phyloP scores from a whole-genome alignment of 2,329 filamentous ascomycete genomes.

The Knufia petricola region DNA sequence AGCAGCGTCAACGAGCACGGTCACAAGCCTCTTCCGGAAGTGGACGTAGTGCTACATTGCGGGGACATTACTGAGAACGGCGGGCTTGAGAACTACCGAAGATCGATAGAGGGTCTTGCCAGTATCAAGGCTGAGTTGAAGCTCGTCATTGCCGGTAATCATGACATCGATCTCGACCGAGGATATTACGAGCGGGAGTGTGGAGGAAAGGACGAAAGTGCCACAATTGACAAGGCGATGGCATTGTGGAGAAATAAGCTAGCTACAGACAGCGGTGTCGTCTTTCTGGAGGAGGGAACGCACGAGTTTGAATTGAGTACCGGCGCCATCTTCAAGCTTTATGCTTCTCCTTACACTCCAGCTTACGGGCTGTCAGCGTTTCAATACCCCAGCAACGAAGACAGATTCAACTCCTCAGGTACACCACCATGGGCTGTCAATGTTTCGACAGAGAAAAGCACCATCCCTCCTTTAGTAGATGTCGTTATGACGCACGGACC shows the following conservation, averaged over 20 bases:
- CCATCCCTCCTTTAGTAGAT: conserved; percentile 25
- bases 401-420: conserved; percentile 23
- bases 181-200: conserved; percentile 35
- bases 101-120: conserved; percentile 39
- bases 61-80: conserved; percentile 50
- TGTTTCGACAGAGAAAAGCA: conserved; percentile 8
- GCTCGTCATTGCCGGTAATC: conserved; percentile 54
- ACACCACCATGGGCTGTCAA: background rate
- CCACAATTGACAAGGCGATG: background rate
- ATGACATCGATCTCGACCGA: conserved; percentile 49
- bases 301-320: conserved; percentile 25
- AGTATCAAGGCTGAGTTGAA: conserved; percentile 46
- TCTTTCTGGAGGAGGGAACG: conserved; percentile 27
- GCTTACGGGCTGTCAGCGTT: conserved; percentile 26
- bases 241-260: conserved; percentile 10
- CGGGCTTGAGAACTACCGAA: conserved; percentile 37
- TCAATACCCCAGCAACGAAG: conserved; percentile 23
- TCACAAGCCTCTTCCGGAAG: conserved; percentile 36
- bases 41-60: conserved; percentile 48
- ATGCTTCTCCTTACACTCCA: conserved; percentile 28
- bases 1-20: background rate
- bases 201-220: background rate
- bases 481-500: conserved; percentile 35
- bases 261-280: conserved; percentile 21
- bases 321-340: conserved; percentile 26